Conservation (phyloP, 164 flowering plant species). For the Platanus orientalis region DNA sequence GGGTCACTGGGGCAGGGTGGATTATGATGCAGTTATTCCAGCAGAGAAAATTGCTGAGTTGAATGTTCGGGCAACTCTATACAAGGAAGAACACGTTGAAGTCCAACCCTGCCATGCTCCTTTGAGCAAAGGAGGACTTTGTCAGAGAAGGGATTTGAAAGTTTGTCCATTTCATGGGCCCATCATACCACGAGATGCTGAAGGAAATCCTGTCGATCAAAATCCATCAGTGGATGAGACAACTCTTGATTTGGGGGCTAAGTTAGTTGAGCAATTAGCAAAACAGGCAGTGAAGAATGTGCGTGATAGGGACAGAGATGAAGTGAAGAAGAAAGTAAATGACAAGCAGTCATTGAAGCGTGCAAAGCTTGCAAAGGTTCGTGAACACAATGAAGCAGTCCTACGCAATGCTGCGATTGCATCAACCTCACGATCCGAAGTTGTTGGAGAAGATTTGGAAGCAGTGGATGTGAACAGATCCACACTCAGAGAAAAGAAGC, state of each 20-base stretch:
- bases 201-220: constrained; percentile 54
- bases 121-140: constrained; percentile 66
- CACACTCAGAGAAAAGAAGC: constrained; percentile 34
- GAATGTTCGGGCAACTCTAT: constrained; percentile 54
- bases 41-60: constrained; percentile 77
- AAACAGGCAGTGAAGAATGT: constrained; percentile 80
- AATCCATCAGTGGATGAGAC: constrained; percentile 21
- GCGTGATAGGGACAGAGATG: constrained; percentile 56
- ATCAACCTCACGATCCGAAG: constrained; percentile 67
- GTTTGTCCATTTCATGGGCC: constrained; percentile 96
- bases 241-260: constrained; percentile 27
- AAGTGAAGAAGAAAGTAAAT: constrained; percentile 35
- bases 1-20: constrained; percentile 93
- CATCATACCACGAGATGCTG: constrained; percentile 63
- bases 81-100: constrained; percentile 60
- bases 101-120: constrained; percentile 81
- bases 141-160: constrained; percentile 76
- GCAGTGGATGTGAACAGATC: constrained; percentile 8
- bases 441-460: constrained; percentile 42
- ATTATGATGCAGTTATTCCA: constrained; percentile 81
- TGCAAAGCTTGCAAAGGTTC: constrained; percentile 72
- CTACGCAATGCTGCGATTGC: constrained; percentile 75
- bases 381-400: constrained; percentile 80
- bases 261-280: constrained; percentile 42
- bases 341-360: constrained; percentile 53